These are phyloP conservation scores for Cladosporium sp. DNA, from an alignment of 2,329 filamentous ascomycete species.

Conservation along the genomic window DNA sequence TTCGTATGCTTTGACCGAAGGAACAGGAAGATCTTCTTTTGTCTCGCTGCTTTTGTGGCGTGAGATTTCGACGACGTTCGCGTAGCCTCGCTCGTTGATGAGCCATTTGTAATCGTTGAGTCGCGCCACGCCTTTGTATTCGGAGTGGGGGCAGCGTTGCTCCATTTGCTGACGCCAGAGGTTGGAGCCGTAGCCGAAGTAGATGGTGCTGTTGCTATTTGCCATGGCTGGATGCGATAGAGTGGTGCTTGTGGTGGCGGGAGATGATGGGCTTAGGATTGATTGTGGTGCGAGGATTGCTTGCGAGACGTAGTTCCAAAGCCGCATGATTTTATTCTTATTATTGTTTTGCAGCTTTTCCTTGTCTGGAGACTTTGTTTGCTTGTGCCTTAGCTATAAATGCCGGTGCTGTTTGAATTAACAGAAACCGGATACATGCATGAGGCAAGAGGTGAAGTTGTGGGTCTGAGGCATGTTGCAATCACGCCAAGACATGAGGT, in stretches of 20 bases:
- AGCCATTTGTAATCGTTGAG: slow-evolving; percentile 64
- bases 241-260: slow-evolving; percentile 2
- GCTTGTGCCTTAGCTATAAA: neutral
- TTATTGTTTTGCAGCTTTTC: neutral
- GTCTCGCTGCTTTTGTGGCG: neutral
- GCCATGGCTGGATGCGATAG: slow-evolving; percentile 2
- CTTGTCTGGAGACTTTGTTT: neutral
- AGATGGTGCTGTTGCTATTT: slow-evolving; percentile 45
- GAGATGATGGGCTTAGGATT: neutral
- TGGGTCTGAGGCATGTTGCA: neutral
- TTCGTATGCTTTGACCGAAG: slow-evolving; percentile 24
- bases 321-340: neutral
- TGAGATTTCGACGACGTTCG: slow-evolving; percentile 60
- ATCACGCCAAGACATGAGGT: slow-evolving; percentile 6
- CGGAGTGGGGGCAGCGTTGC: slow-evolving; percentile 59
- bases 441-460: neutral
- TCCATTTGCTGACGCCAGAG: slow-evolving; percentile 68
- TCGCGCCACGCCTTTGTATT: slow-evolving; percentile 59
- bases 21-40: neutral
- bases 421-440: neutral
- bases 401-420: neutral
- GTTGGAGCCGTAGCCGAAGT: slow-evolving; percentile 74
- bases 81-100: slow-evolving; percentile 68
- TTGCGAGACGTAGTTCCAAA: slow-evolving; percentile 18
- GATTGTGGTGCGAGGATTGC: slow-evolving; percentile 7